Base-by-base conservation (phyloP, 176 grass and related monocot genomes). In the Avena atlantica region DNA sequence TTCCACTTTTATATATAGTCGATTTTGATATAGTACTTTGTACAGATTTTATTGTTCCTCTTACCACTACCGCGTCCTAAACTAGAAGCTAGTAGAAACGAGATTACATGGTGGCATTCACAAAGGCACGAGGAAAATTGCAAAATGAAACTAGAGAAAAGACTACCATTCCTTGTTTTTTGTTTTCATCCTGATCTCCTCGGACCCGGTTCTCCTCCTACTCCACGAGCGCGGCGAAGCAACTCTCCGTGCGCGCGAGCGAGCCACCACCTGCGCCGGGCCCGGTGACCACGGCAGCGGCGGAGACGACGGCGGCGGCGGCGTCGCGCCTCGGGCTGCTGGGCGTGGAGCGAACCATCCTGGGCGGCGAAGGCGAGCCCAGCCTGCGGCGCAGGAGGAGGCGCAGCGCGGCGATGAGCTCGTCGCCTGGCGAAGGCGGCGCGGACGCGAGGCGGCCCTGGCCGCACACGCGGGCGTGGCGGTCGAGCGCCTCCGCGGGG, bases 401-500 rank as follows among this genome's bases (percentile, higher is more conserved):
- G 9, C 92, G 90, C 68, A 97, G 72, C 8, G 92, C 88, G 9
- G 82, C 86, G 64, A 97, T 91, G 57, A 97, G 87, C 70, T 88
- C 81, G 57, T 89, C 94, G 0, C 85, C 82, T 0, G 94, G 90
- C 9, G 94, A 89, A 1, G 74, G 90, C 55, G 92, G 85, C 5
- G 90, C 84, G 6, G 86, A 77, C 2, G 1, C 48, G 25, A 88
- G 64, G 64, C 93, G 82, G 5, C 80, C 85, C 9, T 65, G 60
- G 78, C 88, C 70, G 85, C 89, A 90, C 50, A 92, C 87, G 83
- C 87, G n/a, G 40, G 78, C 80, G 71, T 97, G 94, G 72, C 92
- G 94, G 70, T 91, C 75, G 44, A 97, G 86, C 61, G 94, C 94
- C 86, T 97, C 94, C n/a, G 89, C 90, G 12, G 85, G 89, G 3